Evolutionary conservation across 2,329 filamentous ascomycete genomes (phyloP), one percentile per base, ranked within the genome.

Genomic region (Pyrenochaeta sp.): DNA sequence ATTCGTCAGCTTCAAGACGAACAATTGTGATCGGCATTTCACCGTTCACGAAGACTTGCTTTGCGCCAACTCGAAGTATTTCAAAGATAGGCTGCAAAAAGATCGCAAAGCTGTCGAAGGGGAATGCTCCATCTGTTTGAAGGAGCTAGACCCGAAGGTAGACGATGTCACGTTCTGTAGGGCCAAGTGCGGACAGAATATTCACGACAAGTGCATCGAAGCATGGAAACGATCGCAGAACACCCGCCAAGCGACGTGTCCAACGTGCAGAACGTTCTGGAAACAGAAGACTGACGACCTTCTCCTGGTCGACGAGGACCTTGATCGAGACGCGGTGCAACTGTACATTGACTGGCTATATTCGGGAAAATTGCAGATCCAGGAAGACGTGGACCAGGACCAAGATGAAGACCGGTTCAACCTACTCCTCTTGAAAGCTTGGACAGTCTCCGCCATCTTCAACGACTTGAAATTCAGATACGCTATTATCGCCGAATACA

Each of bases 1-100:
- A 10, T 30, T 54, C 22, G 36, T 55, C 0, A 49, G 32, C 5
- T 50, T 67, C 40, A 45, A 52, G 12, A 22, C 50, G 19, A 19
- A 44, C 19, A 34, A 49, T 28, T 6, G 34, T 32, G 19, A 42
- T 5, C 51, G 52, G 13, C 24, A 30, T 8, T 66, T 67, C 56
- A 36, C 51, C 19, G 40, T 66, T 30, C 64, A 69, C 56, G 60
- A 69, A 52, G 58, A 64, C n/a, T 47, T 66, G 2, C 30, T 64
- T n/a, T 63, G 58, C 43, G 22, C 49, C 40, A 52, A 19, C 15
- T 68, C 65, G 2, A 10, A 44, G 25, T 57, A 36, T 43, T 65
- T 67, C 56, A 54, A 43, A 13, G 19, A 45, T 0, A 4, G n/a
- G 1, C 30, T 66, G 4, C 60, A 66, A 40, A 25, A 40, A 2